Evolutionary conservation across 164 flowering plant species (phyloP).

Genomic region (Macadamia tetraphylla): DNA sequence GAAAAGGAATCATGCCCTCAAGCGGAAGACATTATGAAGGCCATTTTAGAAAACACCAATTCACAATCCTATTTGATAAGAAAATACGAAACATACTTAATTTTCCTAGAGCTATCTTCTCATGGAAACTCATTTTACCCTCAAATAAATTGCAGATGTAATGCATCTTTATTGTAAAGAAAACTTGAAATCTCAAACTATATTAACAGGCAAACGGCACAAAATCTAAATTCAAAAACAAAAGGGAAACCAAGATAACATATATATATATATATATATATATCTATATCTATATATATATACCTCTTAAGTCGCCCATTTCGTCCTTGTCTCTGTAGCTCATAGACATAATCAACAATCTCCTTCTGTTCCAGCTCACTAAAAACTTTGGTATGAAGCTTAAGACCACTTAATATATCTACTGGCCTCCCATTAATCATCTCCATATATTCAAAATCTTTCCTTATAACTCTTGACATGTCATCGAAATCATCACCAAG

Average conservation of each 20-base stretch:
- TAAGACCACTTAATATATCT: constrained; percentile 51
- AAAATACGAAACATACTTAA: too few species aligned
- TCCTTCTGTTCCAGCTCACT: constrained; percentile 39
- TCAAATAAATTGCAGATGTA: too few species aligned
- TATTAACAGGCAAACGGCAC: too few species aligned
- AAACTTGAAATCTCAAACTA: too few species aligned
- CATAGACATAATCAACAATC: constrained; percentile 35
- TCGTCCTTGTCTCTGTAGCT: constrained; percentile 36
- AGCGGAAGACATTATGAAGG: constrained; percentile 75
- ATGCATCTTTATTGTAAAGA: too few species aligned
- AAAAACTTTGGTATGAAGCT: constrained; percentile 47
- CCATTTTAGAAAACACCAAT: too few species aligned
- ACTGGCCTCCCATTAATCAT: constrained; percentile 26
- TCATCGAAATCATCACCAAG: constrained; percentile 15
- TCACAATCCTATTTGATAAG: too few species aligned
- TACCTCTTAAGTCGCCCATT: constrained; percentile 36
- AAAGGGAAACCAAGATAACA: background rate
- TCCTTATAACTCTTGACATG: constrained; percentile 30
- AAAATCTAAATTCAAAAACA: background rate
- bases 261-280: too few species aligned
- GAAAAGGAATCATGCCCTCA: constrained; percentile 94
- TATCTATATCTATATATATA: background rate
- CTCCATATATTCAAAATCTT: constrained; percentile 35
- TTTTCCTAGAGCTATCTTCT: too few species aligned
- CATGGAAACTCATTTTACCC: too few species aligned